Conservation (phyloP, 177 flowering plant species). For the Vitis hybrid region DNA sequence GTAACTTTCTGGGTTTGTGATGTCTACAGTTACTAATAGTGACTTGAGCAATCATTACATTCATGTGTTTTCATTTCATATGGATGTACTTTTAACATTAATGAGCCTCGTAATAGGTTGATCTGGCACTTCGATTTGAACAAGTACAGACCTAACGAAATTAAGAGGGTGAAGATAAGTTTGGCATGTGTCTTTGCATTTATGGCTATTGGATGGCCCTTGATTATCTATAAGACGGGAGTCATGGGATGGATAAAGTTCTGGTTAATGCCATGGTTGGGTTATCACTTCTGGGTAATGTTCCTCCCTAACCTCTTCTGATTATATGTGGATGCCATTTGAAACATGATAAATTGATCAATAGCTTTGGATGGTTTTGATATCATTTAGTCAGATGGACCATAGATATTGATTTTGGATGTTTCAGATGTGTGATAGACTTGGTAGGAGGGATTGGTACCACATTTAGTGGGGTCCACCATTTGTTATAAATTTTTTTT, state of each 20-base stretch:
- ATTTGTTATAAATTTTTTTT: no score
- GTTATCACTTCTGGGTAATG: constrained; percentile 94
- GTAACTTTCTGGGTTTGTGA: no score
- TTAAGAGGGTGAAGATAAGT: constrained; percentile 81
- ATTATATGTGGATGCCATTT: not conserved
- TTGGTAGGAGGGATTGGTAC: no score
- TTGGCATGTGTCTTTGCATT: constrained; percentile 88
- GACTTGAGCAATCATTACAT: not conserved
- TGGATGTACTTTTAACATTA: not conserved
- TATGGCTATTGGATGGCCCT: constrained; percentile 87
- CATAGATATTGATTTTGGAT: no score
- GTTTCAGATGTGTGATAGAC: no score
- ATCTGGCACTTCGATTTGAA: constrained; percentile 80
- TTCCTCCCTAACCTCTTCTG: constrained; percentile 10
- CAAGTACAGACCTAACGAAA: constrained; percentile 81
- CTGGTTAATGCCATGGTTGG: constrained; percentile 98
- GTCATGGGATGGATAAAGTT: constrained; percentile 88
- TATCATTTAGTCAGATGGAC: no score
- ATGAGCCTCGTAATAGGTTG: constrained; percentile 46
- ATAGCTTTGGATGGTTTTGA: no score
- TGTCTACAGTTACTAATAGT: no score
- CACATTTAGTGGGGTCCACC: no score
- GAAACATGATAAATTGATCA: no score
- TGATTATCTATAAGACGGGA: constrained; percentile 74
- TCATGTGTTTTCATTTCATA: not conserved